Conservation (phyloP, 345 rosid species). For the Eucalyptus microcorys region DNA sequence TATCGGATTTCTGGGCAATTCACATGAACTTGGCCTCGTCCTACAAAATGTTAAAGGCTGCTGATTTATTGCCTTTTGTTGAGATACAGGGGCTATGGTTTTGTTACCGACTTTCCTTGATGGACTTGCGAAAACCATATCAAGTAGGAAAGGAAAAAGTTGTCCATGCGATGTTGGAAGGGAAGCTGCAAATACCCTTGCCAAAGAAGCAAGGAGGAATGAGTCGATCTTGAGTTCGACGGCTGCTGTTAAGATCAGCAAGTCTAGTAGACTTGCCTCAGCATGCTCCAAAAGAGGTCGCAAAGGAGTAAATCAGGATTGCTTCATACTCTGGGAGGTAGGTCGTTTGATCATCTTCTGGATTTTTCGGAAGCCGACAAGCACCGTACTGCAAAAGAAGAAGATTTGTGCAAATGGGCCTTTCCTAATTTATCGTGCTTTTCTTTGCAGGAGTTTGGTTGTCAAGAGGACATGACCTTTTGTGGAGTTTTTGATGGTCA, state of each 20-base stretch:
- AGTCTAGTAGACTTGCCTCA: conserved; percentile 37
- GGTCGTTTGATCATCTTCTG: background rate
- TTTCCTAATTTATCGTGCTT: background rate
- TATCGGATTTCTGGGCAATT: background rate
- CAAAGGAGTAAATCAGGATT: conserved; percentile 81
- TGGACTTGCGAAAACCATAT: conserved; percentile 48
- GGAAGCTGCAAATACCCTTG: conserved; percentile 54
- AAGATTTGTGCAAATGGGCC: background rate
- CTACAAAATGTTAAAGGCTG: background rate
- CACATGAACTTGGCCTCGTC: background rate
- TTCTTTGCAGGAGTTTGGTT: conserved; percentile 56
- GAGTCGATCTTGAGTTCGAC: conserved; percentile 47
- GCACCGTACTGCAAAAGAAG: background rate
- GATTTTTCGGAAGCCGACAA: background rate
- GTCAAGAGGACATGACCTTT: conserved; percentile 75
- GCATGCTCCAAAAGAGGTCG: conserved; percentile 69
- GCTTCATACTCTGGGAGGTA: conserved; percentile 84
- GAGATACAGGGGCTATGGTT: conserved; percentile 27
- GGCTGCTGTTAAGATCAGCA: conserved; percentile 32
- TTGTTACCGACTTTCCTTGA: conserved; percentile 46
- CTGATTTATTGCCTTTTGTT: background rate
- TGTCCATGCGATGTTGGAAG: conserved; percentile 28
- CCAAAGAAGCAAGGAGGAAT: conserved; percentile 61
- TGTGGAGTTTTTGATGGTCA: conserved; percentile 95
- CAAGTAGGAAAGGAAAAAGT: conserved; percentile 42